Percentiles rank a stretch among this genome's conserved stretches.
phyloP scores from a whole-genome alignment of 2,329 filamentous ascomycete genomes.

The Ceratocystis ficicola region DNA sequence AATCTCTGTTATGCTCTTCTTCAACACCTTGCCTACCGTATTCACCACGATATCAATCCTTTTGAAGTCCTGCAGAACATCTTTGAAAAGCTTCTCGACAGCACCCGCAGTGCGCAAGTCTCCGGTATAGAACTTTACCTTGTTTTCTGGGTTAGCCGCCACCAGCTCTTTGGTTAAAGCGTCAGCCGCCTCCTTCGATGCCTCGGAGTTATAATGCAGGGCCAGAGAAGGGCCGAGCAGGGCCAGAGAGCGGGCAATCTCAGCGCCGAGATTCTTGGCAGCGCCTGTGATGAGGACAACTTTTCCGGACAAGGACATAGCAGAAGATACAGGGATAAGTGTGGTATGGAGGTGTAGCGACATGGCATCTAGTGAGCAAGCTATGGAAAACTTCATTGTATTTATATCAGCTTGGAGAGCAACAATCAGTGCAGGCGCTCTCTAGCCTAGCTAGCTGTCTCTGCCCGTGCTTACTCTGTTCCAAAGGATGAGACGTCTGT shows the following conservation, averaged over 20 bases:
- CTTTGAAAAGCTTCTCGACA: conserved; percentile 33
- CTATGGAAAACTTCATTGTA: not conserved
- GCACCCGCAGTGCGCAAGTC: conserved; percentile 33
- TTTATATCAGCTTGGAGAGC: not conserved
- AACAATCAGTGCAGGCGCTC: too few relatives aligned
- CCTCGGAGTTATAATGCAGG: conserved; percentile 42
- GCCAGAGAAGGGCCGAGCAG: conserved; percentile 45
- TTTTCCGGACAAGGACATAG: conserved; percentile 31
- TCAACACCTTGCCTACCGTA: conserved; percentile 39
- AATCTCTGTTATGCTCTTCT: conserved; percentile 36
- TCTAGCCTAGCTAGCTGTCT: too few relatives aligned
- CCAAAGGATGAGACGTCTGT: too few relatives aligned
- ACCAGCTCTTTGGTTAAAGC: conserved; percentile 32
- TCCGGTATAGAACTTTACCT: conserved; percentile 34
- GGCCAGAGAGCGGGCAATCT: conserved; percentile 46
- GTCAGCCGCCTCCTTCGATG: conserved; percentile 30
- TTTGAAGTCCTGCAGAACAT: conserved; percentile 33
- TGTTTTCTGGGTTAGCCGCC: conserved; percentile 27
- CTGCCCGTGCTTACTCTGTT: too few relatives aligned
- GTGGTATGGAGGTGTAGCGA: too few relatives aligned
- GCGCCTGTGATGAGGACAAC: conserved; percentile 42
- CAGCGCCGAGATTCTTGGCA: conserved; percentile 48
- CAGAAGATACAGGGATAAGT: not conserved
- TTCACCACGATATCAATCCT: conserved; percentile 40
- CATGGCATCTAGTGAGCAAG: not conserved